phyloP scores from a whole-genome alignment of 805 yeast genomes.

The Candida hungchunana region DNA sequence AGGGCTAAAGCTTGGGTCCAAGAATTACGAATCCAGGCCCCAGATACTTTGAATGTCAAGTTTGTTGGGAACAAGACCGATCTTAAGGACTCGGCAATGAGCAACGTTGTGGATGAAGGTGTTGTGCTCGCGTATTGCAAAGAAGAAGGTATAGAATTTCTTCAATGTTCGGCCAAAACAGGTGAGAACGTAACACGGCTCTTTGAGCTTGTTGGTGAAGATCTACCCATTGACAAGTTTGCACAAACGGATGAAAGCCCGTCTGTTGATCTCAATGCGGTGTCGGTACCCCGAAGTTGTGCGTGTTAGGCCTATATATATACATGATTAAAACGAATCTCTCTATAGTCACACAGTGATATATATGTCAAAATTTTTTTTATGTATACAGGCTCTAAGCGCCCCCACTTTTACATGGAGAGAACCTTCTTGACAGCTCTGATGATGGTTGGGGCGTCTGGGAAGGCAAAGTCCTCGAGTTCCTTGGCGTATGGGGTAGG shows the following conservation, averaged over 20 bases:
- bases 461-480: conserved; percentile 98
- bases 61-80: conserved; percentile 87
- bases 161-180: conserved; percentile 47
- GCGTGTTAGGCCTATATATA: not conserved
- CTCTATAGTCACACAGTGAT: no score
- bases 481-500: conserved; percentile 98
- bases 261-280: conserved; percentile 13
- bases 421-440: conserved; percentile 82
- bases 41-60: conserved; percentile 68
- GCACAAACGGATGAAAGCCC: conserved; percentile 3
- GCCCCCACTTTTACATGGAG: conserved; percentile 60
- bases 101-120: conserved; percentile 23
- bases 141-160: conserved; percentile 25
- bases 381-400: no score
- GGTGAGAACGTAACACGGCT: conserved; percentile 54
- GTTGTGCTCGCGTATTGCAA: conserved; percentile 8
- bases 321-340: no score
- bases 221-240: conserved; percentile 37
- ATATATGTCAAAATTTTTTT: no score
- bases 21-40: conserved; percentile 83
- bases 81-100: conserved; percentile 29
- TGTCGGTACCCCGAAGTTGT: not conserved
- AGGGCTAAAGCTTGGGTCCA: conserved; percentile 89
- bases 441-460: conserved; percentile 85
- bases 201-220: conserved; percentile 41